Evolutionary conservation across 345 rosid genomes (phyloP), one percentile per base, ranked within the genome.

Genomic region (Durio zibethinus): DNA sequence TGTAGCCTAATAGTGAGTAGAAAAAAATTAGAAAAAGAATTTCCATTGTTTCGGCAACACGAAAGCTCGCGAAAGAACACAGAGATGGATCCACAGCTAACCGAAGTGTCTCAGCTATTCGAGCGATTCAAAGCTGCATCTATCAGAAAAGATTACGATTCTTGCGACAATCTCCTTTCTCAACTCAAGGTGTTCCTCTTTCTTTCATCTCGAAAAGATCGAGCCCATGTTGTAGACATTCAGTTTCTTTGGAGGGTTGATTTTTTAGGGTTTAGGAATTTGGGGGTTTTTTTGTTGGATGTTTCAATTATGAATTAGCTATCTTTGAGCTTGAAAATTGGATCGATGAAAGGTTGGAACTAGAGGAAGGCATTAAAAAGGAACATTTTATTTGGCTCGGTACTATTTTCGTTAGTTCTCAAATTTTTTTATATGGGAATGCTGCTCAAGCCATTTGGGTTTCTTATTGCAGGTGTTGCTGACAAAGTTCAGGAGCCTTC

Each of bases 61-160:
- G 75, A 59, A 50, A 56, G 61, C 29, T 65, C 25, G 25, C 11
- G 54, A 74, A 29, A 64, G 75, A 25, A 64, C 25, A 50, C 74
- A 75, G 82, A 62, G 8, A 97, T 97, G 99, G 98, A 97, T 91
- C 95, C 93, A 42, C 93, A 89, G 87, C 82, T 88, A 9, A 86
- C 89, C 0, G 98, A 97, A 85, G 89, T 89, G 2, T 89, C 92
- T 20, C 98, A 94, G 89, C 89, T 85, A 54, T 94, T 97, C 81
- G 92, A 89, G 84, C 90, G 97, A 63, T 89, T 91, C 84, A 94
- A 94, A 77, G 97, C 99, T 2, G 94, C 97, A 0, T 84, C 87
- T 29, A 79, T 86, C 48, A 87, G 99, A 84, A 92, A 82, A 33
- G 98, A 97, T 75, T 82, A 82, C 86, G 82, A 84, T 79, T 81